These are phyloP conservation scores for Saprolegnia parasitica DNA, from an alignment of 352 stramenopile species.

Conservation along the genomic window DNA sequence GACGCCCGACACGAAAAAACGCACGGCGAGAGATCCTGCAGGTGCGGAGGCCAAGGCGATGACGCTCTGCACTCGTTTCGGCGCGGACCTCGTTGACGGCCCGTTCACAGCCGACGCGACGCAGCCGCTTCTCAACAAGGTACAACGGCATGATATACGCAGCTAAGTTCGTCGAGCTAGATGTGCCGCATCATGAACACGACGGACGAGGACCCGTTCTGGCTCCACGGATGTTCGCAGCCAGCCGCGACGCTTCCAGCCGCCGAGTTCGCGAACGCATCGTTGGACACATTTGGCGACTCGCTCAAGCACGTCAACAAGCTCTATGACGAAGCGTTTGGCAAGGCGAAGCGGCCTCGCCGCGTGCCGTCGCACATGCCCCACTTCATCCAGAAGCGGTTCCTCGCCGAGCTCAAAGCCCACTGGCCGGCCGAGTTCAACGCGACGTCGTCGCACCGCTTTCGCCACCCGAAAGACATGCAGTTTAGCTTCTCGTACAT, in stretches of 20 bases:
- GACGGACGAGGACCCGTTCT: constrained; percentile 7
- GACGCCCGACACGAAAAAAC: not conserved
- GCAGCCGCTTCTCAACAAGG: constrained; percentile 11
- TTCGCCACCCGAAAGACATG: constrained; percentile 90
- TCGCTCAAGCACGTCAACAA: constrained; percentile 91
- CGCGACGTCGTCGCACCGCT: constrained; percentile 83
- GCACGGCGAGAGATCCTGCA: not conserved
- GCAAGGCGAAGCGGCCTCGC: constrained; percentile 52
- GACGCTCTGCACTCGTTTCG: constrained; percentile 6
- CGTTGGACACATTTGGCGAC: constrained; percentile 88
- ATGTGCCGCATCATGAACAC: constrained; percentile 20
- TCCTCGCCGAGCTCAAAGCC: constrained; percentile 87
- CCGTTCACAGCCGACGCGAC: not conserved
- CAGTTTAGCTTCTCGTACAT: constrained; percentile 96
- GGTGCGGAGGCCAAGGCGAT: not conserved
- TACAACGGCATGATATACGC: not conserved
- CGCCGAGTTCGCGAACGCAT: constrained; percentile 37
- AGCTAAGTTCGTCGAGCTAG: not conserved
- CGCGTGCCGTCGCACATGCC: constrained; percentile 95
- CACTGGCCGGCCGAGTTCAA: constrained; percentile 65
- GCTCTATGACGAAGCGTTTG: constrained; percentile 86
- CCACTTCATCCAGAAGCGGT: constrained; percentile 86
- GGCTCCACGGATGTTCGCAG: not conserved
- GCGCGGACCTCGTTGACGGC: not conserved
- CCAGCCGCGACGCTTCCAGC: constrained; percentile 9